These are phyloP conservation scores for Endocalyx cinctus DNA, from an alignment of 2,329 filamentous ascomycete genomes.

Conservation along the genomic window DNA sequence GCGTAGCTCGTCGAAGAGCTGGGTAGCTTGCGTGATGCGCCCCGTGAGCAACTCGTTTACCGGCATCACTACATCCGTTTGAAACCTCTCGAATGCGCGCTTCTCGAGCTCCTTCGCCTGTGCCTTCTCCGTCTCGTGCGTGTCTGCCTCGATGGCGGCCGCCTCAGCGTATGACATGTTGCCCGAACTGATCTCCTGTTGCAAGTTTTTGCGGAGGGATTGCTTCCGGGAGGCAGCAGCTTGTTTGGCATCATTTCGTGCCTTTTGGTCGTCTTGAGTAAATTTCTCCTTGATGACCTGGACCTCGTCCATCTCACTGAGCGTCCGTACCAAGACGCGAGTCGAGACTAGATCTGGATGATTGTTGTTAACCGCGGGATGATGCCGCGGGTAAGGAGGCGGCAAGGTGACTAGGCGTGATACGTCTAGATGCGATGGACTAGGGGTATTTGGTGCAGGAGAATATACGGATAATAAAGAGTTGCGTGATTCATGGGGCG, in stretches of 20 bases:
- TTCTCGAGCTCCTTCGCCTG: conserved; percentile 70
- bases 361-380: conserved; percentile 93
- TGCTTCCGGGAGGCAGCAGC: conserved; percentile 51
- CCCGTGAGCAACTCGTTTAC: conserved; percentile 75
- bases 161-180: conserved; percentile 80
- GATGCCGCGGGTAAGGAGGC: conserved; percentile 88
- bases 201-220: conserved; percentile 68
- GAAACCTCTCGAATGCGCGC: conserved; percentile 78
- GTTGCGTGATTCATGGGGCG: conserved; percentile 40
- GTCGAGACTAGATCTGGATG: conserved; percentile 84
- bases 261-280: conserved; percentile 50
- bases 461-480: conserved; percentile 36
- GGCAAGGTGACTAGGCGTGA: conserved; percentile 89
- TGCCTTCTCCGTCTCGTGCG: conserved; percentile 64
- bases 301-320: conserved; percentile 71
- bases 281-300: conserved; percentile 63
- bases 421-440: conserved; percentile 66
- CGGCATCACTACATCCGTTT: conserved; percentile 76
- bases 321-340: conserved; percentile 65
- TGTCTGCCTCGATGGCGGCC: conserved; percentile 72
- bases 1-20: conserved; percentile 72
- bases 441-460: conserved; percentile 42
- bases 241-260: conserved; percentile 50
- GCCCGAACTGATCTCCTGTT: conserved; percentile 72
- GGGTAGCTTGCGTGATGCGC: conserved; percentile 68